phyloP scores from a whole-genome alignment of 1,284 basidiomycete genomes.

The Inonotus hispidus region DNA sequence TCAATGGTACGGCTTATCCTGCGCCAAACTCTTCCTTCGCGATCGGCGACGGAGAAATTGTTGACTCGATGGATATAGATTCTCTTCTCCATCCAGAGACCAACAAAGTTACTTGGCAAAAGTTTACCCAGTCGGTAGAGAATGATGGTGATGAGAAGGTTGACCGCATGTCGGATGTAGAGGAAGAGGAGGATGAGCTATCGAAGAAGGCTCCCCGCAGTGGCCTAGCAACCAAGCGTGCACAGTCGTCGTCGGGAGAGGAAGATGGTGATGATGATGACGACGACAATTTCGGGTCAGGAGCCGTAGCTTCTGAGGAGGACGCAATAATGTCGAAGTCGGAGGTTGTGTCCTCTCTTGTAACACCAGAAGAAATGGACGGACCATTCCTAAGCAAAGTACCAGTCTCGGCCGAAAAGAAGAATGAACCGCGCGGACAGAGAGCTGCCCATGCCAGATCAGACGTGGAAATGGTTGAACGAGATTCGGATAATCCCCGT shows the following conservation, averaged over 20 bases:
- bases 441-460: neutral
- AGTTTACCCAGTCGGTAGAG: neutral
- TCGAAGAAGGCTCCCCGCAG: constrained; percentile 1
- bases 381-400: neutral
- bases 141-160: neutral
- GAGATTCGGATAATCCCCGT: too few relatives aligned
- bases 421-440: neutral
- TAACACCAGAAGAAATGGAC: neutral
- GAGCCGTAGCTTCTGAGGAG: neutral
- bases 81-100: constrained; percentile 4
- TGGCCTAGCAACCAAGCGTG: neutral
- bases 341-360: neutral
- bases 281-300: neutral
- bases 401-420: neutral
- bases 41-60: neutral
- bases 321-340: neutral
- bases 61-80: neutral
- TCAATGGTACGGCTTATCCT: neutral
- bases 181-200: constrained; percentile 6
- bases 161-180: constrained; percentile 6
- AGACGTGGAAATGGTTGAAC: neutral
- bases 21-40: neutral
- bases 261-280: constrained; percentile 20
- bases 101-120: neutral
- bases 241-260: neutral